phyloP scores from a whole-genome alignment of 169 alveolate species.

The Cryptosporidium viatorum region DNA sequence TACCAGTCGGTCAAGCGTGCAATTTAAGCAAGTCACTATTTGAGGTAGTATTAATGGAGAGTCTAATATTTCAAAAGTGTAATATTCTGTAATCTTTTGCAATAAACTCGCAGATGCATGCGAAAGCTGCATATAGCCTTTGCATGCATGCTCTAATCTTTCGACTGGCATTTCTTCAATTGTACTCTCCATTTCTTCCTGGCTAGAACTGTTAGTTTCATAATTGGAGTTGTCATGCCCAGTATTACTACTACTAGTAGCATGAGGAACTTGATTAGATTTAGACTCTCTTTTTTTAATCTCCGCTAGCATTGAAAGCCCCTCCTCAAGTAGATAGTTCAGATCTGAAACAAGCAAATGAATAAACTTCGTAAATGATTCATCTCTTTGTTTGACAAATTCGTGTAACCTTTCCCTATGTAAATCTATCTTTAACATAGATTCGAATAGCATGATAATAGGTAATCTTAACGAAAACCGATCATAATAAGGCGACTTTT shows the following conservation, averaged over 20 bases:
- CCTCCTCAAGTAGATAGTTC: constrained; percentile 88
- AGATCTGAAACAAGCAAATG: constrained; percentile 89
- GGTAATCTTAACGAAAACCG: constrained; percentile 84
- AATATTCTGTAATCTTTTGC: constrained; percentile 81
- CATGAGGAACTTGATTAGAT: background rate
- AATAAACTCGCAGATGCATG: constrained; percentile 82
- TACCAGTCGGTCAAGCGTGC: constrained; percentile 88
- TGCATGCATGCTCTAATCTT: constrained; percentile 69
- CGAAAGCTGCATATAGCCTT: constrained; percentile 74
- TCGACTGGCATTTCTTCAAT: constrained; percentile 78
- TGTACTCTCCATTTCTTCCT: constrained; percentile 32
- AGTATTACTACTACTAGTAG: background rate
- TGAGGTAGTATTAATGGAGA: constrained; percentile 85
- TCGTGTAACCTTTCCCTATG: constrained; percentile 81
- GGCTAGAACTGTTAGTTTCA: background rate
- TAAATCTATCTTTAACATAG: constrained; percentile 77
- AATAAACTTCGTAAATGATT: constrained; percentile 86
- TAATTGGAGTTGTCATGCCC: background rate
- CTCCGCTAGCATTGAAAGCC: constrained; percentile 87
- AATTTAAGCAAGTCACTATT: constrained; percentile 88
- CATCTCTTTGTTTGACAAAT: constrained; percentile 80
- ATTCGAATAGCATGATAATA: constrained; percentile 81
- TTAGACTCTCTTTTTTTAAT: constrained; percentile 85
- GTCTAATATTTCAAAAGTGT: constrained; percentile 79
- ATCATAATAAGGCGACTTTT: constrained; percentile 84